A percentile compares a stretch with the other conserved stretches of the same genome.
phyloP scores from a whole-genome alignment of 495 filamentous ascomycete species.

The Penicillium canescens region DNA sequence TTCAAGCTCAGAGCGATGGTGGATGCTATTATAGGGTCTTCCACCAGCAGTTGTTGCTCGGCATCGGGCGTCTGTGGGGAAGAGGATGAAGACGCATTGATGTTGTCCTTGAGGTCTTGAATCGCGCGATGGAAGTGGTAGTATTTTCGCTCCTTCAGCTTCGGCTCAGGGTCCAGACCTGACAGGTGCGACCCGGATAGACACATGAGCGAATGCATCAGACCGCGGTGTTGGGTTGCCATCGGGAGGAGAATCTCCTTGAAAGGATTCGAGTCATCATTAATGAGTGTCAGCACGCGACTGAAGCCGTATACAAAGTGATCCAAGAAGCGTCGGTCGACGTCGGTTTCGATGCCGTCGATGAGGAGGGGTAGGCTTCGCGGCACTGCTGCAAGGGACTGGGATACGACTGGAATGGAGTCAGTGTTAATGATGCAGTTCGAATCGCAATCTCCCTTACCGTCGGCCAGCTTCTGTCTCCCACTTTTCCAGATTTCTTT shows the following conservation, averaged over 20 bases:
- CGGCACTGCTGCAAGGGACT: constrained; percentile 41
- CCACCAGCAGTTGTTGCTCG: constrained; percentile 42
- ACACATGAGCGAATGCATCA: constrained; percentile 92
- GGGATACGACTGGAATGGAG: constrained; percentile 10
- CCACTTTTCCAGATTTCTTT: constrained; percentile 86
- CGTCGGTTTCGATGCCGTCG: constrained; percentile 80
- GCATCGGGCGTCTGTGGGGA: constrained; percentile 17
- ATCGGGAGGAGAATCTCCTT: constrained; percentile 85
- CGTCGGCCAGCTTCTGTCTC: constrained; percentile 72
- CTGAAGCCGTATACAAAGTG: constrained; percentile 84
- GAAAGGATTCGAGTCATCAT: constrained; percentile 84
- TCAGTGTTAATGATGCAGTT: not conserved
- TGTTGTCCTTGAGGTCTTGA: constrained; percentile 46
- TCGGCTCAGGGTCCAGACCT: constrained; percentile 46
- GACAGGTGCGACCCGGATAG: constrained; percentile 80
- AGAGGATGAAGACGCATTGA: constrained; percentile 35
- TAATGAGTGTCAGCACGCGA: constrained; percentile 78
- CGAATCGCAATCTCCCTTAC: constrained; percentile 42
- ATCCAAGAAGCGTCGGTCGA: constrained; percentile 81
- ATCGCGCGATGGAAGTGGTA: constrained; percentile 51
- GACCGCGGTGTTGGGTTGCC: constrained; percentile 76
- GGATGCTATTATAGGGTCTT: constrained; percentile 67
- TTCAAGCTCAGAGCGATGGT: constrained; percentile 83
- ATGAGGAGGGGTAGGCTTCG: constrained; percentile 77
- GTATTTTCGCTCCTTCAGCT: constrained; percentile 46